These are phyloP conservation scores for Naumovozyma castellii DNA, from an alignment of 805 yeast genomes.

Conservation along the genomic window DNA sequence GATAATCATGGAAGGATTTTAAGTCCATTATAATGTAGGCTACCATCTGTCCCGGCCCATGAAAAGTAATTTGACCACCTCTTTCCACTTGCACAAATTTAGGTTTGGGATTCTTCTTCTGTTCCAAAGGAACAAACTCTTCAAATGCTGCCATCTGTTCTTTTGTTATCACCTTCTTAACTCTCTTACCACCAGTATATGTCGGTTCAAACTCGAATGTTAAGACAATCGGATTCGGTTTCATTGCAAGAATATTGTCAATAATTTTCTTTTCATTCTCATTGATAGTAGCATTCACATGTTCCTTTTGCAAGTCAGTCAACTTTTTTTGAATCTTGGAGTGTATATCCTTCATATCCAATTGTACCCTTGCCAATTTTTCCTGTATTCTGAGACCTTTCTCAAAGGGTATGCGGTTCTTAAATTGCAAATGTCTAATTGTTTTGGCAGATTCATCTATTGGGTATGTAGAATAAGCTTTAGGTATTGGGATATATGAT, in stretches of 20 bases:
- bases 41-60: slow-evolving; percentile 91
- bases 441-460: slow-evolving; percentile 27
- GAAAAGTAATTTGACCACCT: slow-evolving; percentile 96
- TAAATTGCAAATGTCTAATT: slow-evolving; percentile 39
- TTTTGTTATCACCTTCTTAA: slow-evolving; percentile 41
- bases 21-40: slow-evolving; percentile 74
- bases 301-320: slow-evolving; percentile 32
- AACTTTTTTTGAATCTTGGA: slow-evolving; percentile 38
- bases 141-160: slow-evolving; percentile 21
- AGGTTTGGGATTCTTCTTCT: slow-evolving; percentile 35
- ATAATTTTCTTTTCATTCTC: slow-evolving; percentile 41
- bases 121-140: slow-evolving; percentile 12
- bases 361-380: slow-evolving; percentile 43
- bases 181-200: slow-evolving; percentile 86
- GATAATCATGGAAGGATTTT: slow-evolving; percentile 43
- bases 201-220: slow-evolving; percentile 82
- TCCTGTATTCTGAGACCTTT: slow-evolving; percentile 51
- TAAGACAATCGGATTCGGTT: slow-evolving; percentile 58
- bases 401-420: slow-evolving; percentile 31
- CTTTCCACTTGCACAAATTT: slow-evolving; percentile 68
- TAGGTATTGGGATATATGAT: not conserved
- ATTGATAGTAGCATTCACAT: slow-evolving; percentile 30
- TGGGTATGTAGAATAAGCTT: slow-evolving; percentile 22
- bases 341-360: slow-evolving; percentile 47
- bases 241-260: slow-evolving; percentile 35